phyloP scores from a whole-genome alignment of 1,284 basidiomycete species.

The Sparassis latifolia region DNA sequence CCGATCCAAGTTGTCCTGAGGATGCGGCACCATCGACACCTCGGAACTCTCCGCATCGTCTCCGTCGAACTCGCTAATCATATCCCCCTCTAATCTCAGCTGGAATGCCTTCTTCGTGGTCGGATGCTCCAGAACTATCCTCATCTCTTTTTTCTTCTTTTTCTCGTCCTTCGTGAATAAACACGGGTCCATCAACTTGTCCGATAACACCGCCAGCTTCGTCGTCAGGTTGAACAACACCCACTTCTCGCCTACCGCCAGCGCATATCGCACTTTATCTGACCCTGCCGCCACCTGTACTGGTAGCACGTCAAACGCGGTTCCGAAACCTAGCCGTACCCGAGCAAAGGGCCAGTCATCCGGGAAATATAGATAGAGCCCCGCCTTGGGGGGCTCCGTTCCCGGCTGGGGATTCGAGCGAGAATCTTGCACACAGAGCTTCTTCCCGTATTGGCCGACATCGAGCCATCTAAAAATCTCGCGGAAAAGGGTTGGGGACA shows the following conservation, averaged over 20 bases:
- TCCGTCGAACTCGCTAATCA: slow-evolving; percentile 3
- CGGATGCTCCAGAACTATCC: not conserved
- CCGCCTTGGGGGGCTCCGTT: not conserved
- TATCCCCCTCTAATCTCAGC: slow-evolving; percentile 2
- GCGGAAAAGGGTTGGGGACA: slow-evolving; percentile 1
- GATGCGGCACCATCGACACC: slow-evolving; percentile 4
- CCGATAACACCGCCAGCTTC: not conserved
- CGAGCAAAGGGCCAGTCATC: slow-evolving; percentile 1
- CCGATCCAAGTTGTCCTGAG: not conserved
- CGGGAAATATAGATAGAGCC: slow-evolving; percentile 4
- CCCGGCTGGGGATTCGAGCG: too few relatives aligned
- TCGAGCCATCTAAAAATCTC: slow-evolving; percentile 2
- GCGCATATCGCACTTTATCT: not conserved
- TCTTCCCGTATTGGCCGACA: slow-evolving; percentile 1
- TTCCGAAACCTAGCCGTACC: slow-evolving; percentile 1
- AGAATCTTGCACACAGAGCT: slow-evolving; percentile 1
- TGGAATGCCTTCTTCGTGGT: not conserved
- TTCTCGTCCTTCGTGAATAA: slow-evolving; percentile 1
- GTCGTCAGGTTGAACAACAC: slow-evolving; percentile 1
- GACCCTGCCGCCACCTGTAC: not conserved
- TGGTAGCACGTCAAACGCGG: slow-evolving; percentile 1
- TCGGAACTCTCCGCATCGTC: slow-evolving; percentile 10
- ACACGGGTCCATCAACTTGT: slow-evolving; percentile 1
- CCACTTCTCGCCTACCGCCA: slow-evolving; percentile 2
- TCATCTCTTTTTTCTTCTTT: not conserved